phyloP scores from a whole-genome alignment of 2,329 filamentous ascomycete genomes.

The Tolypocladium cylindrosporum region DNA sequence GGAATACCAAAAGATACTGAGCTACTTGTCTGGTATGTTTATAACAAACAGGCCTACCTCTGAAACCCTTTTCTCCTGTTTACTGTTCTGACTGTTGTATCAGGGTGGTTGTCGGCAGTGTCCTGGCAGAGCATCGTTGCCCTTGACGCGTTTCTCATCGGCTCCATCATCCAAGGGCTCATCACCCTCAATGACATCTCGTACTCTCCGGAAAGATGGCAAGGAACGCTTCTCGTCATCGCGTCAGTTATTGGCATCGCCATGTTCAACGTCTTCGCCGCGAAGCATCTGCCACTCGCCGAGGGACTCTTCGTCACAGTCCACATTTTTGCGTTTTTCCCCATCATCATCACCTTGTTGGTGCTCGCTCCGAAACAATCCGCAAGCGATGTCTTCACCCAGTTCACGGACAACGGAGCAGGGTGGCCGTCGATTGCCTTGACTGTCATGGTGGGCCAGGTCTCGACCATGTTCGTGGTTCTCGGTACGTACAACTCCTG shows the following conservation, averaged over 20 bases:
- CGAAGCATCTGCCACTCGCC: constrained; percentile 4
- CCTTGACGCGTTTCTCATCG: constrained; percentile 29
- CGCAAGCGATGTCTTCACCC: constrained; percentile 2
- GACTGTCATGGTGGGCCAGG: constrained; percentile 8
- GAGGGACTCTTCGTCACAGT: constrained; percentile 7
- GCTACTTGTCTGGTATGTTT: constrained; percentile 25
- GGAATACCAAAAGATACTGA: constrained; percentile 39
- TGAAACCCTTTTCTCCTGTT: neutral
- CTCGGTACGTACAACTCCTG: neutral
- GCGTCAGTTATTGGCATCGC: constrained; percentile 4
- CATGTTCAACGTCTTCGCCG: constrained; percentile 6
- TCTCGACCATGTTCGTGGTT: constrained; percentile 5
- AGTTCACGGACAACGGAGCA: constrained; percentile 6
- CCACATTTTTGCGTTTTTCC: constrained; percentile 7
- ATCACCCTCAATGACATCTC: constrained; percentile 19
- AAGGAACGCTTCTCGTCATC: constrained; percentile 5
- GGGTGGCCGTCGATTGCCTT: constrained; percentile 5
- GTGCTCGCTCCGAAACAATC: constrained; percentile 5
- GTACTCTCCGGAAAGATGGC: constrained; percentile 1
- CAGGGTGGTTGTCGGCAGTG: constrained; percentile 31
- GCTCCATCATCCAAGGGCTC: constrained; percentile 34
- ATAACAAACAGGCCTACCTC: neutral
- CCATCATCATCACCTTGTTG: constrained; percentile 5
- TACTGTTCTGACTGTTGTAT: neutral
- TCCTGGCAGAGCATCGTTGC: constrained; percentile 34